These are phyloP conservation scores for Yarrowia bubula DNA, from an alignment of 805 yeast genomes.

Conservation along the genomic window DNA sequence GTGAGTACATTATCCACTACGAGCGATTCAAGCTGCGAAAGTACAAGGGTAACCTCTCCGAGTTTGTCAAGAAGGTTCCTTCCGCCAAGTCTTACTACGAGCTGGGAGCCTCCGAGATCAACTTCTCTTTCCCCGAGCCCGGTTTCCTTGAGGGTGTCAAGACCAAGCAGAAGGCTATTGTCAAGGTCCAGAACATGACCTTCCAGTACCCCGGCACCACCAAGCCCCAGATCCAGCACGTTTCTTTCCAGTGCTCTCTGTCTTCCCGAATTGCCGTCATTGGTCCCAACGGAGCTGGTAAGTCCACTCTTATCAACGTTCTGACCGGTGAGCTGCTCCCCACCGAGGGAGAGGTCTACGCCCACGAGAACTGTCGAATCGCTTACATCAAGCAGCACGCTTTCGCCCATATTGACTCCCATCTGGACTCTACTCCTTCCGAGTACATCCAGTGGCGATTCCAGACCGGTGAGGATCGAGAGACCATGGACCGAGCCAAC, in stretches of 20 bases:
- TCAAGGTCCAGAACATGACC: slow-evolving; percentile 93
- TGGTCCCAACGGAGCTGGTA: slow-evolving; percentile 99
- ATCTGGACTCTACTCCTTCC: slow-evolving; percentile 98
- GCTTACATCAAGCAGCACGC: slow-evolving; percentile 99
- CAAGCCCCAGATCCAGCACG: slow-evolving; percentile 88
- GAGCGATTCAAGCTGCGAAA: slow-evolving; percentile 99
- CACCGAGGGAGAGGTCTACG: slow-evolving; percentile 97
- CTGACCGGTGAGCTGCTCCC: slow-evolving; percentile 99
- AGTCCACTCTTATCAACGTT: slow-evolving; percentile 96
- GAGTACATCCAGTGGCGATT: slow-evolving; percentile 99
- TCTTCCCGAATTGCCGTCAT: slow-evolving; percentile 99
- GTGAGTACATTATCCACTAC: slow-evolving; percentile 98
- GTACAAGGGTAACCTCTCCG: slow-evolving; percentile 99
- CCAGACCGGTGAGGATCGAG: slow-evolving; percentile 99
- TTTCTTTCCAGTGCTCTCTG: slow-evolving; percentile 97
- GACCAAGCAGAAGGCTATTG: slow-evolving; percentile 99
- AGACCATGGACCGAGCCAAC: slow-evolving; percentile 99
- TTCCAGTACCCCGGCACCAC: slow-evolving; percentile 99
- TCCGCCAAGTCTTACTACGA: slow-evolving; percentile 98
- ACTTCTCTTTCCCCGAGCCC: slow-evolving; percentile 98
- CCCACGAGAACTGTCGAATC: slow-evolving; percentile 99
- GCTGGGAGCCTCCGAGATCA: slow-evolving; percentile 96
- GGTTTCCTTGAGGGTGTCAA: slow-evolving; percentile 99
- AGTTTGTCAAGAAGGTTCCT: slow-evolving; percentile 98
- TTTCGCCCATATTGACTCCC: slow-evolving; percentile 98